Percentiles rank a stretch among this genome's conserved stretches.
phyloP scores from a whole-genome alignment of 495 filamentous ascomycete genomes.

The Tetracladium marchalianum region DNA sequence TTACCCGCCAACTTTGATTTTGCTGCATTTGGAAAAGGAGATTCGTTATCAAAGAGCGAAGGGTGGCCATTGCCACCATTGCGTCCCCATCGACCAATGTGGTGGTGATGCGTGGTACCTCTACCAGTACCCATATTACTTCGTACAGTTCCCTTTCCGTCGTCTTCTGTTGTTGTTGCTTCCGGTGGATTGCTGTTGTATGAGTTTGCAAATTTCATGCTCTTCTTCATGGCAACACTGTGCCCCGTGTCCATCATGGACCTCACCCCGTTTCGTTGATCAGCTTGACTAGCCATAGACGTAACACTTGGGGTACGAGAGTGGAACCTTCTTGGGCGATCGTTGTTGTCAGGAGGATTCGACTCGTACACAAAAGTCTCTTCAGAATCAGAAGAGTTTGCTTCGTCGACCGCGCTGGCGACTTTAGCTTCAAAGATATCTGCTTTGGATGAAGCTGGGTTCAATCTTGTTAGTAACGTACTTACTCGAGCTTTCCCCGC shows the following conservation, averaged over 20 bases:
- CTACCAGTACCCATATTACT: conserved; percentile 53
- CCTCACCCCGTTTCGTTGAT: conserved; percentile 54
- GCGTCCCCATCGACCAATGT: conserved; percentile 58
- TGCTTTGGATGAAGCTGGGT: conserved; percentile 81
- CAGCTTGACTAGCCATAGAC: conserved; percentile 74
- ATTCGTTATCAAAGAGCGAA: conserved; percentile 69
- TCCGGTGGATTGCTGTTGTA: conserved; percentile 66
- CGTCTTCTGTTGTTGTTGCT: conserved; percentile 48
- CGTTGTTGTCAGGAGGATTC: conserved; percentile 73
- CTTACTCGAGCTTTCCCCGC: conserved; percentile 29
- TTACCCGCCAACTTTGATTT: conserved; percentile 23
- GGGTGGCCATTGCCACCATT: conserved; percentile 52
- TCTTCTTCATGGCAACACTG: conserved; percentile 69
- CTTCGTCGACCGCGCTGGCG: conserved; percentile 84
- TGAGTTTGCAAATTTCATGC: conserved; percentile 83
- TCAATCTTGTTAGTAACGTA: conserved; percentile 40
- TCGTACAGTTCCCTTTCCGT: conserved; percentile 47
- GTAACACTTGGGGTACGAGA: conserved; percentile 93
- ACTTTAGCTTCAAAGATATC: conserved; percentile 97
- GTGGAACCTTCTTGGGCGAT: conserved; percentile 75
- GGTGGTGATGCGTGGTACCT: conserved; percentile 61
- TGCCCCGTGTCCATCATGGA: conserved; percentile 55
- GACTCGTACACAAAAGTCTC: conserved; percentile 99
- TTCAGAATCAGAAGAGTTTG: conserved; percentile 91
- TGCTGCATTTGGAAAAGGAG: conserved; percentile 44